phyloP scores from a whole-genome alignment of 208 protist species.

The Leishmania martiniquensis region DNA sequence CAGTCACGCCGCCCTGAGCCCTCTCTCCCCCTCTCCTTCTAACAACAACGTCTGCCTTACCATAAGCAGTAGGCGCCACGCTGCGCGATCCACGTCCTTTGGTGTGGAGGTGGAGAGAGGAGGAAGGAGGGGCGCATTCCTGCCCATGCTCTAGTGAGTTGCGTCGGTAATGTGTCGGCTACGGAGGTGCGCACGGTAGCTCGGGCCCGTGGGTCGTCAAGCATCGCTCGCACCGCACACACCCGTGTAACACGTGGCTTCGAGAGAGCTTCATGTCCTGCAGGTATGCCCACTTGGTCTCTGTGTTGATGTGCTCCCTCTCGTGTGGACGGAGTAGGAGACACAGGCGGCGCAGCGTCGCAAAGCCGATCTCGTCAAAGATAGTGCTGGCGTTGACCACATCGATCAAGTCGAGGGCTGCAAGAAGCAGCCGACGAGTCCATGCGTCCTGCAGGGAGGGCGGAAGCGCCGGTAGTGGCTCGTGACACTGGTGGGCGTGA shows the following conservation, averaged over 20 bases:
- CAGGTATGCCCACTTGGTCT: constrained; percentile 74
- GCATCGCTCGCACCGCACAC: constrained; percentile 36
- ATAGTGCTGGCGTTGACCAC: constrained; percentile 71
- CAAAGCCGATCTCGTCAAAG: constrained; percentile 78
- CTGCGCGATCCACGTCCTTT: background rate
- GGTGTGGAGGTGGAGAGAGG: background rate
- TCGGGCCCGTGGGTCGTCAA: constrained; percentile 23
- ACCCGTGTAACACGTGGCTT: constrained; percentile 53
- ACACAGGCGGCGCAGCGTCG: constrained; percentile 56
- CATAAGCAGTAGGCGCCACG: background rate
- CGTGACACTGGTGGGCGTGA: background rate
- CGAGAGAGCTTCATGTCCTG: constrained; percentile 72
- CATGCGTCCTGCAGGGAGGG: constrained; percentile 25
- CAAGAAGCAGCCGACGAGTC: constrained; percentile 44
- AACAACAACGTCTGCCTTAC: background rate
- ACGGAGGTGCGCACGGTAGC: constrained; percentile 11
- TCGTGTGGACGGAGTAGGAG: constrained; percentile 51
- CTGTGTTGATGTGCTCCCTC: constrained; percentile 49
- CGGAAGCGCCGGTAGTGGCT: background rate
- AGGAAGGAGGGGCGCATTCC: background rate
- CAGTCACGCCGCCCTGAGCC: background rate
- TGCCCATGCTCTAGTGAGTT: background rate
- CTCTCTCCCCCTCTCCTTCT: background rate
- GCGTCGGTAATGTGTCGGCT: background rate
- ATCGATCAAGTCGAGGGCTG: constrained; percentile 65